Base-by-base conservation (phyloP, 2,329 filamentous ascomycete genomes). In the Magnaporthiopsis rhizophila region DNA sequence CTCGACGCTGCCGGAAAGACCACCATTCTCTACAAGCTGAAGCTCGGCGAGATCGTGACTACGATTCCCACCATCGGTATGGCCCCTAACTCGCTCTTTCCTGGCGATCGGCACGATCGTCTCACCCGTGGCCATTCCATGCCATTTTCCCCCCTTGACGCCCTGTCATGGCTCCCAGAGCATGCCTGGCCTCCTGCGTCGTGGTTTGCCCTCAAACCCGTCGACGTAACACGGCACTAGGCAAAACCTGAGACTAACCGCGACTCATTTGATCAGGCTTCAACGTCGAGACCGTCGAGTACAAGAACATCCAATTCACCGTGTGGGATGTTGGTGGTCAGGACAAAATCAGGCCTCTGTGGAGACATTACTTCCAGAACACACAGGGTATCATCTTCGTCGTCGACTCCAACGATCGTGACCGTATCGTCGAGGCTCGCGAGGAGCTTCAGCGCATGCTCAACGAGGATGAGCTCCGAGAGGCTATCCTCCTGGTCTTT, bases 241-340 rank as follows among this genome's bases (percentile, higher is more conserved):
- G 4, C 38, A 45, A 18, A 1, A 45, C 6, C 38, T 45, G 38
- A 45, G 38, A 18, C 38, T 45, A 5, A 45, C 38, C 30, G 38
- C 38, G 38, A 45, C 38, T 45, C 38, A 45, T 45, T 45, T 15
- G 38, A 45, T 13, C 70, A 93, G 90, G 95, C 75, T 99, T 99
- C 89, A 99, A 99, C 84, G 95, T 99, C 79, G 95, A 99, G 87
- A 98, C 95, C 65, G 95, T 99, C 79, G 93, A 96, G 79, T 98
- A 98, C 86, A 97, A 97, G 88, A 99, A 99, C 88, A 97, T 97
- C 75, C 92, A 97, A 79, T 99, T 99, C 86, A 98, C 94, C 79
- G 95, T 99, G 78, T 99, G 95, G 95, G 95, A 98, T 84, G 95
- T 99, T 76, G 95, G 95, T 85, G 95, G 95, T 80, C 95, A 99